Evolutionary conservation across 2,329 filamentous ascomycete genomes (phyloP).

Genomic region (Periconia digitata): DNA sequence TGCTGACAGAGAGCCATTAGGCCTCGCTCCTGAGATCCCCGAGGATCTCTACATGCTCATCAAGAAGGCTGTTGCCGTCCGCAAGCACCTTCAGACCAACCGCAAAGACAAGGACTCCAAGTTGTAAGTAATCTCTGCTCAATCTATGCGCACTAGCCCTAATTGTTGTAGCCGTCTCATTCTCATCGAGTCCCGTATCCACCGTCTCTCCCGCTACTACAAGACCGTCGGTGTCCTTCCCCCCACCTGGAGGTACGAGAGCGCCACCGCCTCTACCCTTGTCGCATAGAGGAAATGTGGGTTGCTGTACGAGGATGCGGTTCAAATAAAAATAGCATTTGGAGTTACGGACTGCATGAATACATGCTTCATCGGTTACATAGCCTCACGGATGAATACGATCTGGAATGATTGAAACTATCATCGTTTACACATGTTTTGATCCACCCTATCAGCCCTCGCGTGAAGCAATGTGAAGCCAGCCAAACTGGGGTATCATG

Average conservation of each 20-base stretch:
- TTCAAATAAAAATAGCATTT: constrained; percentile 31
- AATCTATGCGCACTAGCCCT: constrained; percentile 2
- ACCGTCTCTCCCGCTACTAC: constrained; percentile 99
- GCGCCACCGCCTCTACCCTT: constrained; percentile 71
- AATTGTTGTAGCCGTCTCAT: constrained; percentile 71
- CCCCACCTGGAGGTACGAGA: constrained; percentile 99
- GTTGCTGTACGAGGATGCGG: constrained; percentile 21
- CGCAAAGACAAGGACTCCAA: constrained; percentile 99
- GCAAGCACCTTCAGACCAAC: constrained; percentile 99
- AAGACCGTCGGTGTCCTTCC: constrained; percentile 85
- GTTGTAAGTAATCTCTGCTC: constrained; percentile 56
- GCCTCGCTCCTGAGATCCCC: constrained; percentile 96
- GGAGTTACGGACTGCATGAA: constrained; percentile 33
- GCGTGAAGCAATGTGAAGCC: not conserved
- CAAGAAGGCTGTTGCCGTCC: constrained; percentile 93
- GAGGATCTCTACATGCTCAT: constrained; percentile 99
- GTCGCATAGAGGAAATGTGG: constrained; percentile 46
- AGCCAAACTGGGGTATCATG: not conserved
- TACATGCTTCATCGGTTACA: constrained; percentile 39
- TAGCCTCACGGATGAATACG: constrained; percentile 31
- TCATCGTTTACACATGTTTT: constrained; percentile 25
- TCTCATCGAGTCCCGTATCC: constrained; percentile 99
- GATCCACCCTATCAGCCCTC: not conserved
- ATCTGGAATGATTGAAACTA: constrained; percentile 43
- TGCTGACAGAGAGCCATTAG: constrained; percentile 55